Percentiles rank a stretch among this genome's conserved stretches.
phyloP scores from a whole-genome alignment of 2,329 filamentous ascomycete species.

The Penicillium concentricum region DNA sequence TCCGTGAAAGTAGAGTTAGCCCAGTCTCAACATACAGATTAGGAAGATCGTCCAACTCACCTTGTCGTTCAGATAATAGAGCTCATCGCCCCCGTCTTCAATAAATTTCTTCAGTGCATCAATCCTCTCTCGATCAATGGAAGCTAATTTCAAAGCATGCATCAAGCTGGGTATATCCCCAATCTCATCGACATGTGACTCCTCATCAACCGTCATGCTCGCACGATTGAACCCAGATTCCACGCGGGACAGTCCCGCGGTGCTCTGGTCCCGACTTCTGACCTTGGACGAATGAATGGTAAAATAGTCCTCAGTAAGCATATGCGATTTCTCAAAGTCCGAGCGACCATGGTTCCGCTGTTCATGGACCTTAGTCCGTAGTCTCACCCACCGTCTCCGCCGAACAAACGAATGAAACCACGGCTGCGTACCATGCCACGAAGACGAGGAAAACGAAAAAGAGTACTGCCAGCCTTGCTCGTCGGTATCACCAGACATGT shows the following conservation, averaged over 20 bases:
- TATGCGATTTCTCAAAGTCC: constrained; percentile 52
- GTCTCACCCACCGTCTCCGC: constrained; percentile 80
- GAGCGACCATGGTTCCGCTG: constrained; percentile 33
- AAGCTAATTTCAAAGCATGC: constrained; percentile 63
- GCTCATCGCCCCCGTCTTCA: constrained; percentile 70
- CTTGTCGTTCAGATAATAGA: constrained; percentile 69
- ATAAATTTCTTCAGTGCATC: constrained; percentile 80
- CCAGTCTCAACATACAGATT: not conserved
- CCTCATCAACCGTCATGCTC: constrained; percentile 46
- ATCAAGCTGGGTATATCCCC: constrained; percentile 68
- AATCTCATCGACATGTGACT: constrained; percentile 53
- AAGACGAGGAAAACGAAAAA: constrained; percentile 75
- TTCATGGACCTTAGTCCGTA: constrained; percentile 61
- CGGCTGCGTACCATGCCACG: constrained; percentile 82
- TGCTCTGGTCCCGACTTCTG: constrained; percentile 44
- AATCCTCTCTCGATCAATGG: constrained; percentile 89
- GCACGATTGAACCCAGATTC: constrained; percentile 36
- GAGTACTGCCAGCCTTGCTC: constrained; percentile 96
- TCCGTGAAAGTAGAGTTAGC: not conserved
- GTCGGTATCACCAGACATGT: constrained; percentile 79
- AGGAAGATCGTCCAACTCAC: constrained; percentile 32
- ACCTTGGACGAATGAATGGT: constrained; percentile 63
- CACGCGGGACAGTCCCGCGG: constrained; percentile 30
- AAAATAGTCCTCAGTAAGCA: constrained; percentile 77
- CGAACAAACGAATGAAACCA: constrained; percentile 98